Percentiles rank a stretch among this genome's conserved stretches.
Evolutionary conservation across 169 alveolate genomes (phyloP).

Genomic region (Miamiensis avidus): DNA sequence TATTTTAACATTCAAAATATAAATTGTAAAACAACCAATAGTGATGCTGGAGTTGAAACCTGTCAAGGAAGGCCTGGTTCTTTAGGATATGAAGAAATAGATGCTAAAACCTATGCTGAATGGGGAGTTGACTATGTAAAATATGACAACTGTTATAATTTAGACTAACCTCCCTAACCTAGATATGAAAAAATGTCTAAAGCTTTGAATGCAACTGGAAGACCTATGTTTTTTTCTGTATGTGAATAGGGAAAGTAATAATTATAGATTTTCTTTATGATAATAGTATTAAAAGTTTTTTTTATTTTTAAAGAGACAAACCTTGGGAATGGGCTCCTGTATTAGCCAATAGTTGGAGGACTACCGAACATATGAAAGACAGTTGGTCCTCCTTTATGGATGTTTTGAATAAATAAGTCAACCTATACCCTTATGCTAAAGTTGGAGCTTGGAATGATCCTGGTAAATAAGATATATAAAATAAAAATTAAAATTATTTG

Average conservation of each 20-base stretch:
- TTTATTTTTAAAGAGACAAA: too few relatives aligned
- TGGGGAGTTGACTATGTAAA: conserved; percentile 79
- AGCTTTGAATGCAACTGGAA: conserved; percentile 62
- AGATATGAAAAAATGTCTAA: conserved; percentile 69
- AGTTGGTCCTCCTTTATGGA: conserved; percentile 50
- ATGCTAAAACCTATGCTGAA: too few relatives aligned
- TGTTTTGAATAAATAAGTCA: conserved; percentile 7
- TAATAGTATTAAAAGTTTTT: too few relatives aligned
- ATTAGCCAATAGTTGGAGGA: conserved; percentile 77
- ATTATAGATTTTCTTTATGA: too few relatives aligned
- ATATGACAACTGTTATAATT: conserved; percentile 74
- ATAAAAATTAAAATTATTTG: too few relatives aligned
- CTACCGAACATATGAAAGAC: conserved; percentile 66
- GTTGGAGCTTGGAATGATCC: conserved; percentile 86
- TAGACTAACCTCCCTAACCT: conserved; percentile 43
- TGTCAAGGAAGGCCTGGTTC: conserved; percentile 79
- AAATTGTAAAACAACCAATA: too few relatives aligned
- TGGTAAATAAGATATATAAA: too few relatives aligned
- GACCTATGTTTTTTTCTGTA: conserved; percentile 68
- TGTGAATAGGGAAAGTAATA: conserved; percentile 80
- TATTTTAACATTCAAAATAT: too few relatives aligned
- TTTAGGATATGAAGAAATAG: conserved; percentile 67
- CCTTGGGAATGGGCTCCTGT: conserved; percentile 67
- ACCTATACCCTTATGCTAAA: conserved; percentile 59
- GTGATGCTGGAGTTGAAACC: conserved; percentile 77